Conservation (phyloP, 495 filamentous ascomycete genomes). For the Glonium stellatum region DNA sequence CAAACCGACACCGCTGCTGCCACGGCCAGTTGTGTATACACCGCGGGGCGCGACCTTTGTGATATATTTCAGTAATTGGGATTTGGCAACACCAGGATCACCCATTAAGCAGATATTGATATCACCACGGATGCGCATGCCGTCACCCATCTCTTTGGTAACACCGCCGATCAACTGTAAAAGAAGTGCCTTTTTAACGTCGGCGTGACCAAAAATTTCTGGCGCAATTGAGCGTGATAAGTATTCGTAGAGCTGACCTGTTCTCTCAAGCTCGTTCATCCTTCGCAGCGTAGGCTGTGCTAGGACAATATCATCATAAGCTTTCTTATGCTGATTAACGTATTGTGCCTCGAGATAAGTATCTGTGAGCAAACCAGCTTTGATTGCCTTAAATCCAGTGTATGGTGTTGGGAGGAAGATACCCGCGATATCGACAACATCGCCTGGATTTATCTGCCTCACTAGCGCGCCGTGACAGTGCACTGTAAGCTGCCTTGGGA, state of each 20-base stretch:
- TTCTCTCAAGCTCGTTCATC: slow-evolving; percentile 71
- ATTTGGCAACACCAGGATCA: slow-evolving; percentile 98
- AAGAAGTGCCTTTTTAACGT: slow-evolving; percentile 96
- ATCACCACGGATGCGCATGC: slow-evolving; percentile 96
- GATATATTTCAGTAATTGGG: slow-evolving; percentile 95
- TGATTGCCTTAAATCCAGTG: slow-evolving; percentile 94
- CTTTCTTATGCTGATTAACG: slow-evolving; percentile 92
- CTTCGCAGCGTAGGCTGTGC: slow-evolving; percentile 69
- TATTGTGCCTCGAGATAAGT: slow-evolving; percentile 95
- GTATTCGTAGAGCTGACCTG: slow-evolving; percentile 89
- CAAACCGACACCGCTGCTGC: slow-evolving; percentile 92
- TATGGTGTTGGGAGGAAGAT: slow-evolving; percentile 97
- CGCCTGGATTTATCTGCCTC: slow-evolving; percentile 82
- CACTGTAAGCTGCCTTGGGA: slow-evolving; percentile 81
- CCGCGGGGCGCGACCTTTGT: slow-evolving; percentile 95
- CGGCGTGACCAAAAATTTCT: slow-evolving; percentile 91
- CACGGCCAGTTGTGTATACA: slow-evolving; percentile 95
- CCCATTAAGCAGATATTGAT: slow-evolving; percentile 99
- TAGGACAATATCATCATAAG: slow-evolving; percentile 79
- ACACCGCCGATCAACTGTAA: slow-evolving; percentile 93
- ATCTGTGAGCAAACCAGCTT: slow-evolving; percentile 88
- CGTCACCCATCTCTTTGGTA: slow-evolving; percentile 94
- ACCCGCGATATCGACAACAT: slow-evolving; percentile 85
- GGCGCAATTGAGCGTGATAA: slow-evolving; percentile 92
- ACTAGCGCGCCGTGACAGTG: slow-evolving; percentile 83